Evolutionary conservation across 371 early-diverging fungal species (phyloP).

Genomic region (Funneliformis caledonium): DNA sequence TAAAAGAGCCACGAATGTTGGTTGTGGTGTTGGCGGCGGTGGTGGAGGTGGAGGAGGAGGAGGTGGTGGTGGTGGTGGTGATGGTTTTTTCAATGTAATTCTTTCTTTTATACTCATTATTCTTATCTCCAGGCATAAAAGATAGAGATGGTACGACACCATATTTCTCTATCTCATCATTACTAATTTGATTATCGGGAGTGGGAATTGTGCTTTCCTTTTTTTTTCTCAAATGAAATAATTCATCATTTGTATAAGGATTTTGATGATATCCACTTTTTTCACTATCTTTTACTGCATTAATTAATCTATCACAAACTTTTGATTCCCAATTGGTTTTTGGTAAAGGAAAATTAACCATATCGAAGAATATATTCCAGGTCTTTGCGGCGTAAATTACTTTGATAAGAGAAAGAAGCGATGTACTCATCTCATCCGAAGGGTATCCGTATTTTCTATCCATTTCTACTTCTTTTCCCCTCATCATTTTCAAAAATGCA

Average conservation of each 20-base stretch:
- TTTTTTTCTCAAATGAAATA: background rate
- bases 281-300: constrained; percentile 6
- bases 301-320: background rate
- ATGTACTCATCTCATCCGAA: constrained; percentile 20
- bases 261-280: constrained; percentile 6
- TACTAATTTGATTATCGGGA: background rate
- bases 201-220: background rate
- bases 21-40: too few relatives aligned
- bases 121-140: background rate
- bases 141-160: background rate
- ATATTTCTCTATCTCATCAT: background rate
- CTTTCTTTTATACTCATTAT: background rate
- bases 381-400: background rate
- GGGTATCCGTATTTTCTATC: constrained; percentile 16
- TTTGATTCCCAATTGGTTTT: background rate
- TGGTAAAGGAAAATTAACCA: background rate
- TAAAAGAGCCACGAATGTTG: too few relatives aligned
- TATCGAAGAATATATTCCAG: constrained; percentile 11
- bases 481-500: background rate
- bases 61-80: too few relatives aligned
- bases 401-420: constrained; percentile 10
- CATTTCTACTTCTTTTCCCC: background rate
- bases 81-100: too few relatives aligned
- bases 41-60: too few relatives aligned
- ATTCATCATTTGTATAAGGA: constrained; percentile 9